Percentiles rank a stretch among this genome's conserved stretches.
phyloP scores from a whole-genome alignment of 805 yeast genomes.

The Starmerella asiatica region DNA sequence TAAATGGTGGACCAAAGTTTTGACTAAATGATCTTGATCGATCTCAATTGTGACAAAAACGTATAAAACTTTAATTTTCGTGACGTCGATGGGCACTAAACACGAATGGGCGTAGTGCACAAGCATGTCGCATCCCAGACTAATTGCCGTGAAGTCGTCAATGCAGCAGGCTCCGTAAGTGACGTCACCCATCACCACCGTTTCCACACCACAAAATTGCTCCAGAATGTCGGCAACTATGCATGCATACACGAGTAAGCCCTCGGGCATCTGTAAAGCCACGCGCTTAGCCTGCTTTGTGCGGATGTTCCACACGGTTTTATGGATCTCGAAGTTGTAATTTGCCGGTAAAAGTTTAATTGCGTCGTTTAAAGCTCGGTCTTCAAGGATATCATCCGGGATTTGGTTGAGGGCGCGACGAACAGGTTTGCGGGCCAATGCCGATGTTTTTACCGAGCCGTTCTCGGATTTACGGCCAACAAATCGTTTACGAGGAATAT shows the following conservation, averaged over 20 bases:
- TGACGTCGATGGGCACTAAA: constrained; percentile 85
- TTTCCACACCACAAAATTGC: constrained; percentile 78
- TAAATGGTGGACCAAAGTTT: constrained; percentile 64
- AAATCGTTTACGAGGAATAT: constrained; percentile 36
- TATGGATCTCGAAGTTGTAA: constrained; percentile 91
- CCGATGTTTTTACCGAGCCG: constrained; percentile 5
- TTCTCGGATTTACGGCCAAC: constrained; percentile 39
- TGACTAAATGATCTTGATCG: constrained; percentile 67
- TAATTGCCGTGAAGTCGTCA: constrained; percentile 87
- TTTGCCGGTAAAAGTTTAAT: constrained; percentile 71
- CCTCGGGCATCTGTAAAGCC: constrained; percentile 96
- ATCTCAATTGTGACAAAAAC: constrained; percentile 88
- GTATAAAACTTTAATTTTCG: constrained; percentile 81
- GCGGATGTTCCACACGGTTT: constrained; percentile 84
- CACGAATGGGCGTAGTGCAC: constrained; percentile 97
- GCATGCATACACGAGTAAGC: constrained; percentile 73
- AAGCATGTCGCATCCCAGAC: constrained; percentile 84
- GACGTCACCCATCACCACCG: constrained; percentile 95
- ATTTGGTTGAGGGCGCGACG: constrained; percentile 57
- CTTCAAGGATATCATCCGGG: constrained; percentile 71
- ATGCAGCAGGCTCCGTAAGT: constrained; percentile 98
- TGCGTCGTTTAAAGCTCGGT: constrained; percentile 72
- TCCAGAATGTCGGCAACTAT: constrained; percentile 84
- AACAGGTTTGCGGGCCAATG: constrained; percentile 24
- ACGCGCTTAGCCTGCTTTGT: constrained; percentile 67